Base-by-base conservation (phyloP, 2,329 filamentous ascomycete species). In the Canariomyces notabilis region DNA sequence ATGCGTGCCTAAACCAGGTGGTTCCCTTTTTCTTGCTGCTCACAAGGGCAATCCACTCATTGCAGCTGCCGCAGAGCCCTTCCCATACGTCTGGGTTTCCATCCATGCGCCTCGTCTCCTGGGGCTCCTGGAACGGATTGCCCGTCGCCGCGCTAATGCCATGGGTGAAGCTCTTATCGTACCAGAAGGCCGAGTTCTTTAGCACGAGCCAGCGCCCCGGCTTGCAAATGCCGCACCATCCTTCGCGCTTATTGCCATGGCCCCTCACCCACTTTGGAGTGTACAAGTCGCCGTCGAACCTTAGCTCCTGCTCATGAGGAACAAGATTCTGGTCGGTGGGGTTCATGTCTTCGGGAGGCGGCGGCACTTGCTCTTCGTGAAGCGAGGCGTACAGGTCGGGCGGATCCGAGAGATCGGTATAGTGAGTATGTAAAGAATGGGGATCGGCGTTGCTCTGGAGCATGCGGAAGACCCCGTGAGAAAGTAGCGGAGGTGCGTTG, bases 21-120 rank as follows among this genome's bases (percentile, higher is more conserved):
- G 87, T 94, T n/a, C 87, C 87, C 70, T 91, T 90, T 73, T 91
- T 91, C 70, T 91, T 91, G 64, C 83, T 89, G 68, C 85, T 90
- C 34, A 89, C 85, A 29, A 90, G 71, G 11, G 84, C 82, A 55
- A 90, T 83, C 86, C 86, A 90, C 51, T 89, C 84, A 55, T 83
- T 84, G 67, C 86, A 90, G 61, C 80, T 84, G 40, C 84, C 80
- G 59, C 87, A 91, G 5, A 89, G 72, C 2, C 84, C 87, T 61
- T 91, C 86, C 83, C 84, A 89, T 3, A 89, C 84, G 60, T 89
- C 86, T 3, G 86, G 80, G 59, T 89, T 90, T 32, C 85, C 83
- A 61, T 89, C 85, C 71, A 87, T 88, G 40, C 87, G 76, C 48
- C 86, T 74, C 18, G 81, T 87, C 59, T 88, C 78, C 51, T 85